Base-by-base conservation (phyloP, 768 basidiomycete species). In the Leccinum boreale region DNA sequence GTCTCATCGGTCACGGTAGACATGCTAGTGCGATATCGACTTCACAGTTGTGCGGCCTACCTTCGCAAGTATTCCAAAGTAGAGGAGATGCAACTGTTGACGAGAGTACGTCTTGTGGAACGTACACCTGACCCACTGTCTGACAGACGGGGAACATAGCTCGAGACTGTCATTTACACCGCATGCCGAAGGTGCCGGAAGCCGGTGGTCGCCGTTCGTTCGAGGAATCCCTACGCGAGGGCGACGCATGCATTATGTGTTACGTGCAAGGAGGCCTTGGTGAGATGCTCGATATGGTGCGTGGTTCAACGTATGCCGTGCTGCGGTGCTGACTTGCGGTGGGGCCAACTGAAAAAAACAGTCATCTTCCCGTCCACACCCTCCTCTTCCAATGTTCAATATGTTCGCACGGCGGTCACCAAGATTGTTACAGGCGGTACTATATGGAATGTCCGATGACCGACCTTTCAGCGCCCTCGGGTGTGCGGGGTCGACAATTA, bases 321-420 rank as follows among this genome's bases (percentile, higher is more conserved):
- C 31, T 3, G 8, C 49, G 8, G 45, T 50, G 55, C 55, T 65
- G 46, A 63, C 31, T 14, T 21, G 7, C 19, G 28, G 28, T 10
- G 2, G 8, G 36, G 4, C 19, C 29, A 5, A 15, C 59, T 12
- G 12, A 28, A 12, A 26, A 29, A 26, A 29, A 26, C 2, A 92
- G 91, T 69, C 92, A 84, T 55, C 81, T 93, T 28, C 91, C 92
- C 4, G 89, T 92, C 15, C 83, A 81, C 28, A 75, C 81, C 0
- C 74, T 91, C 5, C 71, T 90, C 3, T 87, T 92, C 67, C 85
- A 86, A 52, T 93, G 92, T 68, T 80, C 87, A 1, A 73, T 88
- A 2, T 94, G 92, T 67, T 74, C 81, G 45, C 92, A 94, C 60
- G 92, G 92, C 0, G 91, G 91, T 0, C 92, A 94, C 62, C 86